A percentile compares a stretch with the other conserved stretches of the same genome.
phyloP scores from a whole-genome alignment of 2,329 filamentous ascomycete genomes.

The Fusarium sp. region DNA sequence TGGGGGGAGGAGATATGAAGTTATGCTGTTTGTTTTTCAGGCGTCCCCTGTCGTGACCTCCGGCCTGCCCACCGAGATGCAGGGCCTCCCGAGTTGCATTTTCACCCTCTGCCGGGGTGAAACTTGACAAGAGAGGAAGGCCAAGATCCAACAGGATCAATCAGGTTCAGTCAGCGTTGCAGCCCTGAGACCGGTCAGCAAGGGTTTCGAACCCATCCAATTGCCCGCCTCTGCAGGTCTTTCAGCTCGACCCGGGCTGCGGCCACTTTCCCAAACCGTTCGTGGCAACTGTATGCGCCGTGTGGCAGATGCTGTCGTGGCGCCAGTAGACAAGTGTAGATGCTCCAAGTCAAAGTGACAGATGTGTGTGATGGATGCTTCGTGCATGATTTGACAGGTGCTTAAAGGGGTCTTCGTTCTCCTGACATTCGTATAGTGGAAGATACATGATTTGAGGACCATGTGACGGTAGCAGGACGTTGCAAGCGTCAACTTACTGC shows the following conservation, averaged over 20 bases:
- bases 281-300: constrained; percentile 27
- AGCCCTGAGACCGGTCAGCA: constrained; percentile 22
- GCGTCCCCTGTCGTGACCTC: not conserved
- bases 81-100: constrained; percentile 12
- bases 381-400: constrained; percentile 18
- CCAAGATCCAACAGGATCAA: constrained; percentile 23
- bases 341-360: not conserved
- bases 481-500: not conserved
- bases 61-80: constrained; percentile 5
- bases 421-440: not conserved
- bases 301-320: constrained; percentile 39
- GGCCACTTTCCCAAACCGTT: constrained; percentile 12
- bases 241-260: constrained; percentile 25
- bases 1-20: not conserved
- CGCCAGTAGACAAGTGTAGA: constrained; percentile 33
- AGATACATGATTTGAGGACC: constrained; percentile 14
- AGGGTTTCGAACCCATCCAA: constrained; percentile 24
- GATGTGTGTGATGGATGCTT: constrained; percentile 25
- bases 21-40: constrained; percentile 7
- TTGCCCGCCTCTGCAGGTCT: constrained; percentile 12
- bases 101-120: constrained; percentile 11
- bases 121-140: constrained; percentile 14
- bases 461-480: not conserved
- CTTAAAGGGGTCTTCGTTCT: not conserved
- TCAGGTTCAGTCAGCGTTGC: constrained; percentile 10